These are phyloP conservation scores for Fusarium subtropicale DNA, from an alignment of 2,329 filamentous ascomycete genomes.

Conservation along the genomic window DNA sequence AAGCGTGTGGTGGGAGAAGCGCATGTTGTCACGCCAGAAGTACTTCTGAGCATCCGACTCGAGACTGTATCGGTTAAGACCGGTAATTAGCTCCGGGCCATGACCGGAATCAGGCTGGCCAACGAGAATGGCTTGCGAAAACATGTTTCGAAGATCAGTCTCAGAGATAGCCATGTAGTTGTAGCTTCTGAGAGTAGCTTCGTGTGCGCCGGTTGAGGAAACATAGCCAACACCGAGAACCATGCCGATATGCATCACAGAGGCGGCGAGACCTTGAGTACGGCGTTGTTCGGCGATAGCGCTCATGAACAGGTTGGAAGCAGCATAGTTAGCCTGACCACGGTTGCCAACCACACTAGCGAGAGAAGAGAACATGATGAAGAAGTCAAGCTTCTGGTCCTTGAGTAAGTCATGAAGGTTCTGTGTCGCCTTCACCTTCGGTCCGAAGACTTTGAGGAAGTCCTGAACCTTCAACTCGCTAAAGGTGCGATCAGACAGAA, in stretches of 20 bases:
- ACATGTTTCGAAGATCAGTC: slow-evolving; percentile 45
- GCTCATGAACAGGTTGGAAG: slow-evolving; percentile 16
- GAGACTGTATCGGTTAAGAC: slow-evolving; percentile 3
- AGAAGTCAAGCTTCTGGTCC: slow-evolving; percentile 13
- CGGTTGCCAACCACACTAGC: slow-evolving; percentile 10
- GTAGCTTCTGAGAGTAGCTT: not conserved
- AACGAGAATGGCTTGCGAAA: slow-evolving; percentile 4
- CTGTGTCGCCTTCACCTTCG: slow-evolving; percentile 6
- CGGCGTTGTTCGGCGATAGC: slow-evolving; percentile 10
- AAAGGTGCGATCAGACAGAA: slow-evolving; percentile 8
- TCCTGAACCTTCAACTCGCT: not conserved
- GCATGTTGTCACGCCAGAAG: slow-evolving; percentile 12
- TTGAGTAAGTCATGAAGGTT: slow-evolving; percentile 12
- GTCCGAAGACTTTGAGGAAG: slow-evolving; percentile 8
- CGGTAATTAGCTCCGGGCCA: slow-evolving; percentile 1
- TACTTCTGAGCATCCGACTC: slow-evolving; percentile 5
- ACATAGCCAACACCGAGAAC: slow-evolving; percentile 59
- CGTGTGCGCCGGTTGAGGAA: slow-evolving; percentile 2
- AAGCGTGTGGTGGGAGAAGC: not conserved
- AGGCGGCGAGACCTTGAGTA: slow-evolving; percentile 45
- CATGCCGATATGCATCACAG: slow-evolving; percentile 53
- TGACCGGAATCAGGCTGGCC: not conserved
- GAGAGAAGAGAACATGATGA: slow-evolving; percentile 19
- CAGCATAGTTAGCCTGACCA: slow-evolving; percentile 17
- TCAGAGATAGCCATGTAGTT: slow-evolving; percentile 45